Base-by-base conservation (phyloP, 805 yeast species). In the Starmerella bombi region DNA sequence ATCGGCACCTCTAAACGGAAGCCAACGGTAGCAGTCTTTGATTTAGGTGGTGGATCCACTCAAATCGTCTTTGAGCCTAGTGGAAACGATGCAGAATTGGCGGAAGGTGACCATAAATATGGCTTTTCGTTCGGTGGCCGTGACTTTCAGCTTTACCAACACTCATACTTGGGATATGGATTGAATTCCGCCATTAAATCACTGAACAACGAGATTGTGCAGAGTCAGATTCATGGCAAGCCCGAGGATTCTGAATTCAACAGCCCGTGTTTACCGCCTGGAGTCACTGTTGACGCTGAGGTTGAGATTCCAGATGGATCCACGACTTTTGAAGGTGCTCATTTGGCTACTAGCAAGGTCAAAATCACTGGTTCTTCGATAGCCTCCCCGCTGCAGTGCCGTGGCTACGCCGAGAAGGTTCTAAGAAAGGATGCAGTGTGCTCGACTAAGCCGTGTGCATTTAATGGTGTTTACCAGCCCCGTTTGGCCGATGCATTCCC, bases 391-490 rank as follows among this genome's bases (percentile, higher is more conserved):
- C 69, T 86, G 34, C 94, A 84, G 61, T 91, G 99, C 66, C 75
- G 94, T 50, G 71, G 65, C 56, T 59, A 91, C 32, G 84, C 96
- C 22, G 97, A 88, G 59, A 58, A 70, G 40, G 72, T 84, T 32
- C 70, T 91, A 57, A 78, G 82, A 64, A 88, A 88, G 64, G 94
- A 85, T 32, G 69, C 72, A 14, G 74, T 69, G 46, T 91, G 99
- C 68, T 58, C 66, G 1, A 57, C 67, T 25, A 72, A 74, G 43
- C 93, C 98, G 40, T 91, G 99, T 61, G 82, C 96, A 2, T 91
- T 91, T 71, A 84, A 88, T 58, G 98, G 99, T 57, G 80, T 85
- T 37, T 93, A 93, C 62, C 98, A 91, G 66, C 99, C 99, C 7
- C 80, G 93, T 3, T 67, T 91, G 54, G 74, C 74, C 34, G 73